Percentiles rank a stretch among this genome's conserved stretches.
Evolutionary conservation across 345 rosid species (phyloP).

Genomic region (thale cress (Arabidopsis thaliana)): DNA sequence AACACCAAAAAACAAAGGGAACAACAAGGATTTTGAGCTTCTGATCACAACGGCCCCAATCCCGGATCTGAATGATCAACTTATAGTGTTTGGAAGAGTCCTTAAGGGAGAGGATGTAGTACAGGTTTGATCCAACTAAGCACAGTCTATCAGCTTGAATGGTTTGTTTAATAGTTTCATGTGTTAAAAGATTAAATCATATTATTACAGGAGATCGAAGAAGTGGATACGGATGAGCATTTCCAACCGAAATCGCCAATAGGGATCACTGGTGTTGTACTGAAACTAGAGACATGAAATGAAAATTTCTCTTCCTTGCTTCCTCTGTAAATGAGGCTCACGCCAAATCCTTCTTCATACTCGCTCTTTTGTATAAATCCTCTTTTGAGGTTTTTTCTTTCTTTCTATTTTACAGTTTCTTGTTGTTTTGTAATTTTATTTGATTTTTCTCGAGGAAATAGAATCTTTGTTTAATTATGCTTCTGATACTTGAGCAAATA

Average conservation of each 20-base stretch:
- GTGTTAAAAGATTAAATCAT: slow-evolving; percentile 20
- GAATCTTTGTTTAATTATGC: slow-evolving; percentile 17
- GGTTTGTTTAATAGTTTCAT: slow-evolving; percentile 8
- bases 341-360: slow-evolving; percentile 33
- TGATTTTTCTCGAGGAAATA: slow-evolving; percentile 31
- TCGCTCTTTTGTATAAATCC: slow-evolving; percentile 16
- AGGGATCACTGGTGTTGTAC: slow-evolving; percentile 57
- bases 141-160: not conserved
- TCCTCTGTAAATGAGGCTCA: slow-evolving; percentile 44
- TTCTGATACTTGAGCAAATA: not conserved
- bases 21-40: slow-evolving; percentile 63
- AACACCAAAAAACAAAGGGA: slow-evolving; percentile 64
- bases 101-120: slow-evolving; percentile 84
- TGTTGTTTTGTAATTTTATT: slow-evolving; percentile 35
- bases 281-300: slow-evolving; percentile 61
- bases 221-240: slow-evolving; percentile 93
- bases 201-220: slow-evolving; percentile 82
- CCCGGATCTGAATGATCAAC: slow-evolving; percentile 75
- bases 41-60: slow-evolving; percentile 87
- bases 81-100: slow-evolving; percentile 80
- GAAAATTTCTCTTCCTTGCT: slow-evolving; percentile 19
- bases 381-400: slow-evolving; percentile 10
- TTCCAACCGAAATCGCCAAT: slow-evolving; percentile 76
- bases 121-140: slow-evolving; percentile 56
- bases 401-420: slow-evolving; percentile 18